Evolutionary conservation across 1,284 basidiomycete species (phyloP).

Genomic region (Lentinula novae-zelandiae): DNA sequence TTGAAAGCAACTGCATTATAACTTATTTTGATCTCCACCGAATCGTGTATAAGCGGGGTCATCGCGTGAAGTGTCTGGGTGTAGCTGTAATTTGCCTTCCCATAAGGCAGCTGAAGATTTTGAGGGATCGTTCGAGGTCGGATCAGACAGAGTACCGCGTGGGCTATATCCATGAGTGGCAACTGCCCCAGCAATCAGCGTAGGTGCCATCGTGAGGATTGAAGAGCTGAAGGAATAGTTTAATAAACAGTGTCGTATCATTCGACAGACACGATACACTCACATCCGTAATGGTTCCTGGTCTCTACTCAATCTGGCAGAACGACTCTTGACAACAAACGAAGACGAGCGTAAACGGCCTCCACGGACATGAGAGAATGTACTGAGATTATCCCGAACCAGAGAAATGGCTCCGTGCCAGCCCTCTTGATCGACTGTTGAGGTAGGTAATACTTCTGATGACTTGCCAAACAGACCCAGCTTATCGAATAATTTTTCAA

Average conservation of each 20-base stretch:
- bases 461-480: conserved; percentile 67
- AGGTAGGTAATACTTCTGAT: conserved; percentile 58
- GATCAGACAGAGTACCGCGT: conserved; percentile 59
- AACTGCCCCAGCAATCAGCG: conserved; percentile 80
- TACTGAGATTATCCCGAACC: conserved; percentile 82
- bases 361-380: conserved; percentile 81
- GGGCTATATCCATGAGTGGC: conserved; percentile 69
- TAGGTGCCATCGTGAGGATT: conserved; percentile 86
- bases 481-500: conserved; percentile 70
- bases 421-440: conserved; percentile 55
- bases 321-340: conserved; percentile 77
- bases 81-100: conserved; percentile 82
- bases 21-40: conserved; percentile 18
- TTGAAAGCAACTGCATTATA: conserved; percentile 1
- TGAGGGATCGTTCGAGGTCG: conserved; percentile 73
- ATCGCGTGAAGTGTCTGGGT: conserved; percentile 68
- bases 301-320: conserved; percentile 49
- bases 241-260: conserved; percentile 18
- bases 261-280: conserved; percentile 15
- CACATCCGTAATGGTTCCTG: conserved; percentile 40
- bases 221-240: conserved; percentile 41
- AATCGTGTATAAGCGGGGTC: conserved; percentile 41
- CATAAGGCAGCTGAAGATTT: conserved; percentile 74
- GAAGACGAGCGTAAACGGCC: conserved; percentile 82
- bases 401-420: conserved; percentile 73